A percentile compares a stretch with the other conserved stretches of the same genome.
Evolutionary conservation across 139 green algal genomes (phyloP).

Genomic region (Volvox reticuliferus): DNA sequence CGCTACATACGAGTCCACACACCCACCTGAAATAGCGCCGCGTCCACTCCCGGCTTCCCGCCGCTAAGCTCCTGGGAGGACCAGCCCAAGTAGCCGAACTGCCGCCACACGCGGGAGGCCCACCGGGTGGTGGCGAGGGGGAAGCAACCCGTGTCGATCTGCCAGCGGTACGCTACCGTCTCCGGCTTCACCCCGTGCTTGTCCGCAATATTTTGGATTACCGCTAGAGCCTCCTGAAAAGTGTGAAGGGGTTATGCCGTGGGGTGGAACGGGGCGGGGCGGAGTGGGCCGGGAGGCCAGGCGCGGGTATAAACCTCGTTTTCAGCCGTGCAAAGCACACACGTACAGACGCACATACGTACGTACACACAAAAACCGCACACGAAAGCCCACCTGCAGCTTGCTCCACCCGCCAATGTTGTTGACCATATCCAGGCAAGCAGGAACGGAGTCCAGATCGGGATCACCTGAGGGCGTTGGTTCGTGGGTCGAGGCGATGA

Average conservation of each 20-base stretch:
- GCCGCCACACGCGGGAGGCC: constrained; percentile 43
- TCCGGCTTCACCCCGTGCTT: constrained; percentile 68
- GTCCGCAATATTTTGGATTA: constrained; percentile 56
- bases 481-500: background rate
- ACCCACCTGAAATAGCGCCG: constrained; percentile 61
- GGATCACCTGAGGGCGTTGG: constrained; percentile 16
- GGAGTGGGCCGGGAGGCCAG: too few species aligned
- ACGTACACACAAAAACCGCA: too few species aligned
- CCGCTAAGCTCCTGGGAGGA: background rate
- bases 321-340: too few species aligned
- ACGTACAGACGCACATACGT: too few species aligned
- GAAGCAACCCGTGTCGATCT: constrained; percentile 69
- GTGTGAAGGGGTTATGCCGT: too few species aligned
- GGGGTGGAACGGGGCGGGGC: too few species aligned
- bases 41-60: constrained; percentile 56
- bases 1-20: background rate
- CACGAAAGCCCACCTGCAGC: constrained; percentile 39
- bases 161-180: constrained; percentile 66
- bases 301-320: too few species aligned
- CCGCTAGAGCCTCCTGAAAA: background rate
- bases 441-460: constrained; percentile 52
- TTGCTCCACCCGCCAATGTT: constrained; percentile 62
- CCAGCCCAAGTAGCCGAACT: constrained; percentile 61
- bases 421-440: constrained; percentile 55
- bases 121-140: constrained; percentile 62